A percentile compares a stretch with the other conserved stretches of the same genome.
These are phyloP conservation scores for Ulota crispa DNA, from an alignment of 225 moss, liverwort and hornwort species.

Conservation along the genomic window DNA sequence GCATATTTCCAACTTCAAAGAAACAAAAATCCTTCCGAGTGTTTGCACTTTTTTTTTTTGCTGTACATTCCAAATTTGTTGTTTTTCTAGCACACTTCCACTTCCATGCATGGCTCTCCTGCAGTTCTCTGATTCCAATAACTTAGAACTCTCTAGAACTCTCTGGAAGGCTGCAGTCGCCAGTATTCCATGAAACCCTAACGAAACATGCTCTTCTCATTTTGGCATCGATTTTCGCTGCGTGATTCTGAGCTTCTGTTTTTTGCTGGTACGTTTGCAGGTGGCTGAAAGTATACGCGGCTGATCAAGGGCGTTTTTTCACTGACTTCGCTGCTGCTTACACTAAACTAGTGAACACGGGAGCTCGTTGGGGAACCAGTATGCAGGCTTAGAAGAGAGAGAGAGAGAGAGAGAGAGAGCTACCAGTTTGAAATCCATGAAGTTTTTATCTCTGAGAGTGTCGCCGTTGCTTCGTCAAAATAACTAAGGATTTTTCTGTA, in stretches of 20 bases:
- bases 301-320: slow-evolving; percentile 78
- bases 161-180: too few relatives aligned
- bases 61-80: too few relatives aligned
- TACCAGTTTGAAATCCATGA: neutral
- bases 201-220: neutral
- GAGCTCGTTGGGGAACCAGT: slow-evolving; percentile 41
- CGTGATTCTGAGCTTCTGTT: slow-evolving; percentile 10
- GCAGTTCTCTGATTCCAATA: too few relatives aligned
- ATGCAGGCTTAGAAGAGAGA: slow-evolving; percentile 24
- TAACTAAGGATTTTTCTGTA: neutral
- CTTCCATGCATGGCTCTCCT: too few relatives aligned
- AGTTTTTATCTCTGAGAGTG: neutral
- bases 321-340: slow-evolving; percentile 69
- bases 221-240: neutral
- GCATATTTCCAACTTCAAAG: too few relatives aligned
- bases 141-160: too few relatives aligned
- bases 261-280: slow-evolving; percentile 37
- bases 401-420: too few relatives aligned
- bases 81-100: too few relatives aligned
- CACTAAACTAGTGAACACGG: slow-evolving; percentile 69
- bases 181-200: too few relatives aligned
- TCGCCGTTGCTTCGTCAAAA: neutral
- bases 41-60: too few relatives aligned
- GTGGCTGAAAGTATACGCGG: slow-evolving; percentile 83
- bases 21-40: too few relatives aligned